Conservation (phyloP, 1,284 basidiomycete species). For the Puccinia polysora region DNA sequence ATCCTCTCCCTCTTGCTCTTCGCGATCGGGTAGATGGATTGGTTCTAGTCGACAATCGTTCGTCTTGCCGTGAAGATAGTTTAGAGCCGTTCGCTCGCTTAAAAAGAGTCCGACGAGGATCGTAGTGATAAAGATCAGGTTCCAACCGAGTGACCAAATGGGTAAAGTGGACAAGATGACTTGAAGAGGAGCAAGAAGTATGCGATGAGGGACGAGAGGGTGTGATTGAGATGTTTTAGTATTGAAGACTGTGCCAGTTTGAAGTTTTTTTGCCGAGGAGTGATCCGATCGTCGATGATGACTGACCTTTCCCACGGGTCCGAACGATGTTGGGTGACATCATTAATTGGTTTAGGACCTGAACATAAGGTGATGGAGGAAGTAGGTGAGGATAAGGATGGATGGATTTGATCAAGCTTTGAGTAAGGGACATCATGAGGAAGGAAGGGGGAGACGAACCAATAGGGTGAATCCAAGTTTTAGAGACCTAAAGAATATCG, state of each 20-base stretch:
- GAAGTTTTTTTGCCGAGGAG: no score
- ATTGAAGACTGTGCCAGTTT: not conserved
- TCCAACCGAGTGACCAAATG: constrained; percentile 33
- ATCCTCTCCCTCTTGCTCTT: not conserved
- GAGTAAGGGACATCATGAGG: not conserved
- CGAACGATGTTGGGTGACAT: constrained; percentile 35
- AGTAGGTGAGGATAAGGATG: not conserved
- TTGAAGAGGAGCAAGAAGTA: not conserved
- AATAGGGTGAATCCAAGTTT: constrained; percentile 17
- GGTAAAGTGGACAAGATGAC: constrained; percentile 27
- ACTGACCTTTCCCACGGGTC: constrained; percentile 24
- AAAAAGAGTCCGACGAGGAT: constrained; percentile 6
- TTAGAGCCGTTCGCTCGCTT: constrained; percentile 5
- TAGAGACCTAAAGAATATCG: constrained; percentile 13
- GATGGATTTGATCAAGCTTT: not conserved
- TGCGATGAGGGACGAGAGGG: not conserved
- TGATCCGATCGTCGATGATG: no score
- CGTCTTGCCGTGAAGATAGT: constrained; percentile 13
- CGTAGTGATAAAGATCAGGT: constrained; percentile 23
- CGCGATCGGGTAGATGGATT: not conserved
- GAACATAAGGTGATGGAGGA: not conserved
- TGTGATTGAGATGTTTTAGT: not conserved
- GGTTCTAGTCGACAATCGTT: not conserved
- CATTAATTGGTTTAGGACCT: constrained; percentile 31
- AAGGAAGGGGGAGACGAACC: not conserved